These are phyloP conservation scores for Vigna trinervia DNA, from an alignment of 306 rosid genomes.

Conservation along the genomic window DNA sequence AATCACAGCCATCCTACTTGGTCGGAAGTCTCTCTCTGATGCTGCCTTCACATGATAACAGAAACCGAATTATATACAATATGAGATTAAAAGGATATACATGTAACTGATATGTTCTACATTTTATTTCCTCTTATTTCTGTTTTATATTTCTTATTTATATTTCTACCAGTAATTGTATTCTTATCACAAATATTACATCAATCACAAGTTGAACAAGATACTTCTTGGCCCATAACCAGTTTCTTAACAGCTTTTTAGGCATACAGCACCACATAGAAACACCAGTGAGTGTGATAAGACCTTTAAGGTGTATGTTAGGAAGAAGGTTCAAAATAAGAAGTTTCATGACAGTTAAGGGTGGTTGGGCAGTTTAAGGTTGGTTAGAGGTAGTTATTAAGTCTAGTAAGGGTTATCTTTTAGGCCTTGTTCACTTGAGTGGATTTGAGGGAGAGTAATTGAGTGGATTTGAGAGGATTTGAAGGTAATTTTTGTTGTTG, in stretches of 20 bases:
- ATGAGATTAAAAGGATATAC: conserved; percentile 9
- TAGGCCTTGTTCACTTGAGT: no score
- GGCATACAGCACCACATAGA: conserved; percentile 23
- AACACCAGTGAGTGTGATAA: background rate
- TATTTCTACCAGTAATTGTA: conserved; percentile 1
- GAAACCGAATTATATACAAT: conserved; percentile 39
- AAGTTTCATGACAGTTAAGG: no score
- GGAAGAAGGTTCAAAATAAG: no score
- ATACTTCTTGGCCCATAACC: conserved; percentile 23
- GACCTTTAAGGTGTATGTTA: no score
- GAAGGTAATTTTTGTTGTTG: no score
- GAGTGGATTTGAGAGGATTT: no score
- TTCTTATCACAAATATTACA: background rate
- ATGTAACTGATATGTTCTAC: background rate
- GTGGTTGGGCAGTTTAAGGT: no score
- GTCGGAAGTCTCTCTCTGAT: conserved; percentile 82
- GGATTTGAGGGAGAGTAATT: no score
- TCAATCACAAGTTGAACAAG: conserved; percentile 26
- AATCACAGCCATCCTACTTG: conserved; percentile 87
- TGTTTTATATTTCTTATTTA: background rate
- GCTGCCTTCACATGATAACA: conserved; percentile 77
- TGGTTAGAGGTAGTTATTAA: no score
- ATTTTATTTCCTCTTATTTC: background rate
- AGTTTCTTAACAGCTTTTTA: conserved; percentile 21
- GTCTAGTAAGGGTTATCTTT: no score